A percentile compares a stretch with the other conserved stretches of the same genome.
Evolutionary conservation across 2,329 filamentous ascomycete genomes (phyloP).

Genomic region (Pseudogymnoascus sp.): DNA sequence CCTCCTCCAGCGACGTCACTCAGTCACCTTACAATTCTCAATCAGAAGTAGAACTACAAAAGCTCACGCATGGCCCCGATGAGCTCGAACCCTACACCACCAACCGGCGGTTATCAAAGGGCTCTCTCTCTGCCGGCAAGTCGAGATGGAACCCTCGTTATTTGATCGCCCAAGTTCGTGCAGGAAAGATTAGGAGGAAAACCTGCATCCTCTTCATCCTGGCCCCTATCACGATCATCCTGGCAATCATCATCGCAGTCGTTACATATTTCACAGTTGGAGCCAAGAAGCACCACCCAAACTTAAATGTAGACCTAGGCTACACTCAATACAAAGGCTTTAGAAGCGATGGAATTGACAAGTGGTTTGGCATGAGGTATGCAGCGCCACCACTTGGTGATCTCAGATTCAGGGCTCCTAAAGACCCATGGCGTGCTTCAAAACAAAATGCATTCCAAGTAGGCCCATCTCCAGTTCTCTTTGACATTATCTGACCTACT

Average conservation of each 20-base stretch:
- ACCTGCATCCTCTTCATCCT: not conserved
- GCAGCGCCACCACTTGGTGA: conserved; percentile 57
- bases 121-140: not conserved
- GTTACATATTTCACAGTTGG: not conserved
- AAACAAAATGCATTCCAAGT: not conserved
- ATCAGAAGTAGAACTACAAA: not conserved
- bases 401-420: conserved; percentile 56
- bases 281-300: not conserved
- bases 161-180: not conserved
- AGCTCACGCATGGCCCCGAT: not conserved
- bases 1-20: not conserved
- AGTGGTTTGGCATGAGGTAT: conserved; percentile 68
- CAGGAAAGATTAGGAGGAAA: not conserved
- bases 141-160: not conserved
- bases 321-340: not conserved
- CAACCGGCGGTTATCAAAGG: not conserved
- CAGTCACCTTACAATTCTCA: not conserved
- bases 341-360: conserved; percentile 44
- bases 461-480: not conserved
- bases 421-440: conserved; percentile 40
- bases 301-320: not conserved
- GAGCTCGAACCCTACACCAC: not conserved
- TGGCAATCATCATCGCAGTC: not conserved
- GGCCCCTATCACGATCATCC: not conserved
- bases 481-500: not conserved